Conservation (phyloP, 345 rosid genomes). For the Salix exigua region DNA sequence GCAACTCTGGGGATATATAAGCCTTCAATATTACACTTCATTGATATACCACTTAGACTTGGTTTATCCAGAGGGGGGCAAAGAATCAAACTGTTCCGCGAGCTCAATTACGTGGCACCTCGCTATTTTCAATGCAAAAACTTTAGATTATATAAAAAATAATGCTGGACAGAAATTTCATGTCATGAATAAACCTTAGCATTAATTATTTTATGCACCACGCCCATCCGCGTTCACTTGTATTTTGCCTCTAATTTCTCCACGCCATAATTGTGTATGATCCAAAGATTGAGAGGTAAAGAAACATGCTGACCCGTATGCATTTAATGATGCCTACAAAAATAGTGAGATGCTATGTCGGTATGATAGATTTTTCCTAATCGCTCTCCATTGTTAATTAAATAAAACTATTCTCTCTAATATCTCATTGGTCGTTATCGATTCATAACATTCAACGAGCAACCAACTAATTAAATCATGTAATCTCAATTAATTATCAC, state of each 20-base stretch:
- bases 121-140: too few relatives aligned
- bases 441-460: conserved; percentile 28
- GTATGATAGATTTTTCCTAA: conserved; percentile 14
- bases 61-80: too few relatives aligned
- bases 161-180: too few relatives aligned
- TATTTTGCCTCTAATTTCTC: neutral
- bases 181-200: too few relatives aligned
- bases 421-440: conserved; percentile 21
- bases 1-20: too few relatives aligned
- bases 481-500: neutral
- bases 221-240: too few relatives aligned
- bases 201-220: too few relatives aligned
- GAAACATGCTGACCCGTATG: conserved; percentile 34
- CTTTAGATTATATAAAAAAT: too few relatives aligned
- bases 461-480: neutral
- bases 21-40: too few relatives aligned
- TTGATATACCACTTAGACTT: too few relatives aligned
- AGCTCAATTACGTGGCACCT: too few relatives aligned
- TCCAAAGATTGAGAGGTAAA: neutral
- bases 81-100: too few relatives aligned
- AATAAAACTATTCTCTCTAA: conserved; percentile 8
- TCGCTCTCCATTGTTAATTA: conserved; percentile 18
- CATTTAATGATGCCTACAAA: conserved; percentile 1
- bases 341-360: conserved; percentile 22
- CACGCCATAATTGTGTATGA: neutral